Evolutionary conservation across 345 rosid genomes (phyloP).

Genomic region (Bruguiera parviflora): DNA sequence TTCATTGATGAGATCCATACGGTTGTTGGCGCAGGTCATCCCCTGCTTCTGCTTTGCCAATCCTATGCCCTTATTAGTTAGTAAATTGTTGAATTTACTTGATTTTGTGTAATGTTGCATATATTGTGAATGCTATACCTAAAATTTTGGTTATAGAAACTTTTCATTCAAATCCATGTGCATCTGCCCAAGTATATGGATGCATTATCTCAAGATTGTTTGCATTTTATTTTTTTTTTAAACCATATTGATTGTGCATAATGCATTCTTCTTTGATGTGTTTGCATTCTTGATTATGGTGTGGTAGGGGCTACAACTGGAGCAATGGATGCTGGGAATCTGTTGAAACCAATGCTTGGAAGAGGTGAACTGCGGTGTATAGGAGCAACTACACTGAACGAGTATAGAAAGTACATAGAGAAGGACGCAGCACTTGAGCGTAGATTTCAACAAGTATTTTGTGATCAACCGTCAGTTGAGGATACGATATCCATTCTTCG

Average conservation of each 20-base stretch:
- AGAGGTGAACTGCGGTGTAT: slow-evolving; percentile 88
- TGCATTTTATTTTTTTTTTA: too few relatives aligned
- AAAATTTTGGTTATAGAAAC: background rate
- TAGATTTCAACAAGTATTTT: slow-evolving; percentile 92
- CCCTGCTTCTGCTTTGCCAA: slow-evolving; percentile 4
- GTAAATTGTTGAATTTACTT: background rate
- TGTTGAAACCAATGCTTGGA: slow-evolving; percentile 91
- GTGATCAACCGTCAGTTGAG: slow-evolving; percentile 90
- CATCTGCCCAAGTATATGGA: background rate
- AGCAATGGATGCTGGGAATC: slow-evolving; percentile 94
- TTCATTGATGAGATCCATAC: slow-evolving; percentile 93
- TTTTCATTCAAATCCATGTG: background rate
- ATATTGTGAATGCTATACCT: background rate
- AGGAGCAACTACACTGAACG: slow-evolving; percentile 87
- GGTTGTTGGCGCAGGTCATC: slow-evolving; percentile 82
- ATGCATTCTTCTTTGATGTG: background rate
- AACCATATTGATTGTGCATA: background rate
- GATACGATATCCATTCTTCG: slow-evolving; percentile 92
- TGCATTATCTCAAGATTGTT: background rate
- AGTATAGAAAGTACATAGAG: slow-evolving; percentile 85
- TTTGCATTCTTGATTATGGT: background rate
- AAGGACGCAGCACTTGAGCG: slow-evolving; percentile 91
- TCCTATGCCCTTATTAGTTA: background rate
- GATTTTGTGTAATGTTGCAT: background rate
- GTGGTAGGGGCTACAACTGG: slow-evolving; percentile 66